These are phyloP conservation scores for Tricholoma bakamatsutake DNA, from an alignment of 768 basidiomycete species.

Conservation along the genomic window DNA sequence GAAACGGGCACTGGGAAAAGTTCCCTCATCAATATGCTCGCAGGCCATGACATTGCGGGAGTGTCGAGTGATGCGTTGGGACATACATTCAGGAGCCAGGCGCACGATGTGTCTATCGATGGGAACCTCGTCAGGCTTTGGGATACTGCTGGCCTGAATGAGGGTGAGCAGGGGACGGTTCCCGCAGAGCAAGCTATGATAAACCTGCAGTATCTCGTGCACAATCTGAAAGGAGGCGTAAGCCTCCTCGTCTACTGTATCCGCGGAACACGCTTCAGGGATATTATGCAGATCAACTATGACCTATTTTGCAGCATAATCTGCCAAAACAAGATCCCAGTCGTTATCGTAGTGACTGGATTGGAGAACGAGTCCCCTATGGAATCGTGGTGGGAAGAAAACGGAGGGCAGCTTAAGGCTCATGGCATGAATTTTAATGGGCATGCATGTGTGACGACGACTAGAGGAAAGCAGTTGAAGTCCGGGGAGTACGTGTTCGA, in stretches of 20 bases:
- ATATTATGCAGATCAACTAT: conserved; percentile 25
- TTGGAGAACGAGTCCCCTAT: conserved; percentile 33
- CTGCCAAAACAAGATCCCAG: conserved; percentile 29
- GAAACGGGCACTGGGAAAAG: conserved; percentile 30
- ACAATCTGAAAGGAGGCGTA: conserved; percentile 10
- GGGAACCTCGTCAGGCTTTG: conserved; percentile 21
- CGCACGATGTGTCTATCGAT: conserved; percentile 21
- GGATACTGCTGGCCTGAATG: conserved; percentile 36
- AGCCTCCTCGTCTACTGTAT: conserved; percentile 34
- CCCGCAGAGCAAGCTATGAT: conserved; percentile 14
- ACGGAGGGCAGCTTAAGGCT: conserved; percentile 20
- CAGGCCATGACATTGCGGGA: conserved; percentile 16
- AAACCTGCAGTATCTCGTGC: conserved; percentile 15
- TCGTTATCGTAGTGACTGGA: conserved; percentile 31
- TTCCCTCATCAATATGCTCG: conserved; percentile 29
- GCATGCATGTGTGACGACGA: conserved; percentile 27
- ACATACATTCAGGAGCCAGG: conserved; percentile 26
- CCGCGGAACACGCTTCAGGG: conserved; percentile 20
- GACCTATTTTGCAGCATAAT: conserved; percentile 31
- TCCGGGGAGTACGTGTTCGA: conserved; percentile 13
- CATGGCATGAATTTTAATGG: conserved; percentile 27
- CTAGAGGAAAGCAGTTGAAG: conserved; percentile 13
- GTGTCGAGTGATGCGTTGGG: conserved; percentile 27
- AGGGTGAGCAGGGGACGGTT: conserved; percentile 22
- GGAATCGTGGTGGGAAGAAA: conserved; percentile 31